Evolutionary conservation across 306 rosid genomes (phyloP), one percentile per base, ranked within the genome.

Genomic region (Carpinus fangiana): DNA sequence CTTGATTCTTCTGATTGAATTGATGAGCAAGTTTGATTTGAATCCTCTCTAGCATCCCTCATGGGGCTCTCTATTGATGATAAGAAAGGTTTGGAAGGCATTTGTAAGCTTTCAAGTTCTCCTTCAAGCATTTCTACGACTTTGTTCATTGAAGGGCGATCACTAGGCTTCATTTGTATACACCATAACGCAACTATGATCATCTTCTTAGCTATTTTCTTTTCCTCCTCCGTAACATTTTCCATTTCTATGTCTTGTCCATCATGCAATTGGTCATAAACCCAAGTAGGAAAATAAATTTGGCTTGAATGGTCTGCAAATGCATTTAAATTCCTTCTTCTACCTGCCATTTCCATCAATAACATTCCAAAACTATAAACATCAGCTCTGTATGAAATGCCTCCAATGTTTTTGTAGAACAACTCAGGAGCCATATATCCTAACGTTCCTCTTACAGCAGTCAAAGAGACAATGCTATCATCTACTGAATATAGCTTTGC

Each of bases 141-240:
- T 56, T 52, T 81, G 20, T 54, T 61, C 74, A 71, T 81, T 0
- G 78, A 51, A 76, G 81, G 78, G 69, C 81, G 73, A 43, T 81
- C 45, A 0, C 0, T 28, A 10, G 81, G 74, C 59, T 38, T 52
- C 34, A 31, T 31, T 2, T 31, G 34, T 31, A 31, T 31, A 31
- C 34, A 31, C 34, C 34, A 31, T 31, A 81, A 54, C 11, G 81
- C 78, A 16, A 76, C 74, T 12, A 53, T 41, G 51, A 60, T 5
- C 81, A 81, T 71, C 41, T 70, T 76, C 61, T 62, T 76, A 59
- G 51, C 73, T 59, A 31, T 18, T 17, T 71, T n/a, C 16, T 17
- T 53, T 12, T 81, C 81, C 0, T 52, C 0, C 66, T 50, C 73
- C 0, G 5, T 9, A 2, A 3, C 59, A 60, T 51, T 48, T 28